Conservation (phyloP, 2,329 filamentous ascomycete species). For the Colletotrichum musae region DNA sequence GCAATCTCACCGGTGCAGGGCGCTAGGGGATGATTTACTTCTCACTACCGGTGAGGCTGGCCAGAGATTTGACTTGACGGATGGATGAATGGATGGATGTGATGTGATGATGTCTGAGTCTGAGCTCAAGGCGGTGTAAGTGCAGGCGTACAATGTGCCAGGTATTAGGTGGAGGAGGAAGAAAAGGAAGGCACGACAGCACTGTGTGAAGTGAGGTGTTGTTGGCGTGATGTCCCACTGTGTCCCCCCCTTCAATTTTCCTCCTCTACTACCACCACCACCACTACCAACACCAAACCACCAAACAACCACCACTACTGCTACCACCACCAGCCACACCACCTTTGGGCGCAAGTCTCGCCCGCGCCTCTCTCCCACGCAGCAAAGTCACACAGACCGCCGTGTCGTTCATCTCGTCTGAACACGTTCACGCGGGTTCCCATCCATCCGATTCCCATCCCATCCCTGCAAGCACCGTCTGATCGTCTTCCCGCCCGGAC, state of each 20-base stretch:
- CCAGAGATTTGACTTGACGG: slow-evolving; percentile 8
- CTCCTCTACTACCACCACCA: not conserved
- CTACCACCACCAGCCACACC: not conserved
- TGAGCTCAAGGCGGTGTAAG: no score
- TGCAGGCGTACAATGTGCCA: no score
- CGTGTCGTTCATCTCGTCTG: slow-evolving; percentile 21
- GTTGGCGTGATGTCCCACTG: not conserved
- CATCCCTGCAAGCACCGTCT: slow-evolving; percentile 26
- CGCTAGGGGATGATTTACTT: slow-evolving; percentile 1
- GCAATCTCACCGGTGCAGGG: slow-evolving; percentile 12
- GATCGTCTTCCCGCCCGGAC: slow-evolving; percentile 11
- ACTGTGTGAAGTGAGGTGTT: not conserved
- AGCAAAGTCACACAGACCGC: slow-evolving; percentile 13
- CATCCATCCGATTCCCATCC: not conserved
- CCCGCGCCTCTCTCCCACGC: not conserved
- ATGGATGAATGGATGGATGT: not conserved
- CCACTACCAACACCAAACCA: not conserved
- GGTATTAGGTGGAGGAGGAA: no score
- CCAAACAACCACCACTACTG: not conserved
- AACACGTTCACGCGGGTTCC: slow-evolving; percentile 2
- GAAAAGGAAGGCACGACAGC: not conserved
- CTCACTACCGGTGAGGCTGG: slow-evolving; percentile 19
- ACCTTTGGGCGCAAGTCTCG: no score
- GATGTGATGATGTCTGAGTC: no score
- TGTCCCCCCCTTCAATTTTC: slow-evolving; percentile 1